phyloP scores from a whole-genome alignment of 2,329 filamentous ascomycete genomes.

The Drechslera avenae region DNA sequence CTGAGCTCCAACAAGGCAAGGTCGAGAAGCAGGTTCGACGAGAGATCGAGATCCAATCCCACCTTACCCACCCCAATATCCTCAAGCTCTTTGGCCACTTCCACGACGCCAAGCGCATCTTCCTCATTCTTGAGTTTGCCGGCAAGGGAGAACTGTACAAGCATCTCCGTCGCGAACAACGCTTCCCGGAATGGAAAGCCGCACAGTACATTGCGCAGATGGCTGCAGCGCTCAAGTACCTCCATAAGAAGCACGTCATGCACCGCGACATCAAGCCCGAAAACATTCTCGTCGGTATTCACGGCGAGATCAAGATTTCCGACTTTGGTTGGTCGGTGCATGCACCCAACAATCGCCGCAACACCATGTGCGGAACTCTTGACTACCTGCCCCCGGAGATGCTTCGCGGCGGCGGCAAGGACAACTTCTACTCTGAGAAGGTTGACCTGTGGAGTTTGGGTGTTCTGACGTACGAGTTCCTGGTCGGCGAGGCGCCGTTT shows the following conservation, averaged over 20 bases:
- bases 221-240: constrained; percentile 85
- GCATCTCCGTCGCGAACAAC: constrained; percentile 76
- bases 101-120: constrained; percentile 86
- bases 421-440: constrained; percentile 93
- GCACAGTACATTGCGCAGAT: constrained; percentile 89
- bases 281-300: constrained; percentile 93
- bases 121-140: constrained; percentile 85
- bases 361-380: constrained; percentile 95
- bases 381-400: constrained; percentile 99
- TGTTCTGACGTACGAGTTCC: constrained; percentile 93
- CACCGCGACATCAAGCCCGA: constrained; percentile 98
- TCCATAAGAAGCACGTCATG: constrained; percentile 97
- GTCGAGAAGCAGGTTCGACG: constrained; percentile 87
- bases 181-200: constrained; percentile 84
- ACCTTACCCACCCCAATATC: constrained; percentile 84
- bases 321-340: constrained; percentile 99
- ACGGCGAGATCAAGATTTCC: constrained; percentile 97
- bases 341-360: constrained; percentile 88
- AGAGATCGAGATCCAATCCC: constrained; percentile 89
- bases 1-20: constrained; percentile 76
- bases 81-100: constrained; percentile 85
- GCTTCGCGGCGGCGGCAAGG: constrained; percentile 78
- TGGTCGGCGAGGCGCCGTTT: constrained; percentile 95
- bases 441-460: constrained; percentile 96
- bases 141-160: constrained; percentile 88